phyloP scores from a whole-genome alignment of 352 stramenopile species.

The Phytopythium boreale region DNA sequence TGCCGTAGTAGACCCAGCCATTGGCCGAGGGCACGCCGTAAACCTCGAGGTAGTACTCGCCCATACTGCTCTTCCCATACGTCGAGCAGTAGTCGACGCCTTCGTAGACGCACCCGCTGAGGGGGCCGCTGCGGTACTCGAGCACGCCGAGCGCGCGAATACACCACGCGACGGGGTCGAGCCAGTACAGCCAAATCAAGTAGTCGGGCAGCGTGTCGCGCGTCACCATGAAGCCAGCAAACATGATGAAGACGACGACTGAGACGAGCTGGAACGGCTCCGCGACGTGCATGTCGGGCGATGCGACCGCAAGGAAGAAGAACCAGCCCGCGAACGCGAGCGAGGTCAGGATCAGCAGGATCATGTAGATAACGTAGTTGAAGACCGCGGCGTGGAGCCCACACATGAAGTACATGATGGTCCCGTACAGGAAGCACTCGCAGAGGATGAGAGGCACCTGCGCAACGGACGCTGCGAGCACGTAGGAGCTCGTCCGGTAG shows the following conservation, averaged over 20 bases:
- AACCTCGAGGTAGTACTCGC: conserved; percentile 20
- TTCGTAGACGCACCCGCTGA: conserved; percentile 18
- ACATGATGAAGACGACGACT: conserved; percentile 32
- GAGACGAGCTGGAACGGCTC: conserved; percentile 20
- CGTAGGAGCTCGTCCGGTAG: conserved; percentile 51
- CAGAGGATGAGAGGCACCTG: conserved; percentile 22
- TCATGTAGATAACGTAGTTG: conserved; percentile 28
- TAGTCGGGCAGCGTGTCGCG: conserved; percentile 22
- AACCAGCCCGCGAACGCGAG: conserved; percentile 34
- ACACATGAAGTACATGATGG: conserved; percentile 71
- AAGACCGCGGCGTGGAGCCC: conserved; percentile 20
- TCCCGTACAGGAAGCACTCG: conserved; percentile 60
- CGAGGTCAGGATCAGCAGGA: conserved; percentile 29
- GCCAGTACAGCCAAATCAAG: conserved; percentile 48
- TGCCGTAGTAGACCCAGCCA: conserved; percentile 18
- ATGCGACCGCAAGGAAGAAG: conserved; percentile 25
- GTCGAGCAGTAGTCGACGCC: conserved; percentile 23
- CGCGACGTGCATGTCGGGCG: conserved; percentile 18
- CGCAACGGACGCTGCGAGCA: conserved; percentile 21
- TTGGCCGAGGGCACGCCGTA: conserved; percentile 22
- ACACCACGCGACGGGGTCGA: conserved; percentile 43
- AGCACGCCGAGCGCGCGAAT: conserved; percentile 26
- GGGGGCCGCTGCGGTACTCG: conserved; percentile 21
- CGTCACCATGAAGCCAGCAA: conserved; percentile 36
- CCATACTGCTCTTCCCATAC: conserved; percentile 13